phyloP scores from a whole-genome alignment of 1,284 basidiomycete species.

The Rhodotorula sp. region DNA sequence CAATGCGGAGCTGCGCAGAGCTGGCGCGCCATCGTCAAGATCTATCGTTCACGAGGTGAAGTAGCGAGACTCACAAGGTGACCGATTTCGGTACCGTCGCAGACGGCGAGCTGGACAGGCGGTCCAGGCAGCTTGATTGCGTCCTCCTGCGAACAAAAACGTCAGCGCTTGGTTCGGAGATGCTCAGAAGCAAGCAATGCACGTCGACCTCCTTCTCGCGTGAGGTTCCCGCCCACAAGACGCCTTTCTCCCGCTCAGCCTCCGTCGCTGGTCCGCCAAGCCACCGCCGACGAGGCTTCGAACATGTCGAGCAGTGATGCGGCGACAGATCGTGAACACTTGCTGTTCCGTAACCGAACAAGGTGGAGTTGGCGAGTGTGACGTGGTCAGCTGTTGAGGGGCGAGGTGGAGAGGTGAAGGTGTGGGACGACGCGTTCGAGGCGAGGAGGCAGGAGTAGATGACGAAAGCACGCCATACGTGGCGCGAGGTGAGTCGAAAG shows the following conservation, averaged over 20 bases:
- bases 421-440: not conserved
- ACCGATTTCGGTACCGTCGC: constrained; percentile 28
- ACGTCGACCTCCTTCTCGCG: not conserved
- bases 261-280: not conserved
- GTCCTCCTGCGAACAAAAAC: too few relatives aligned
- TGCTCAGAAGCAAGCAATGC: not conserved
- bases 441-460: constrained; percentile 1
- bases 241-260: constrained; percentile 2
- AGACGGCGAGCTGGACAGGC: constrained; percentile 22
- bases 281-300: constrained; percentile 1
- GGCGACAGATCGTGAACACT: not conserved
- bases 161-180: not conserved
- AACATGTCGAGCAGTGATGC: constrained; percentile 12
- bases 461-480: constrained; percentile 24
- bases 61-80: constrained; percentile 9
- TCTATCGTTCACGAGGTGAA: too few relatives aligned
- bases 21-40: not conserved
- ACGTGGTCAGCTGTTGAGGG: constrained; percentile 12
- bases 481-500: not conserved
- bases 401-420: constrained; percentile 2
- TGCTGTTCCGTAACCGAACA: not conserved
- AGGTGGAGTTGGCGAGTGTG: constrained; percentile 10
- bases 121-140: not conserved
- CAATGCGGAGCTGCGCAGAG: constrained; percentile 27
- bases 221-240: constrained; percentile 7